Percentiles rank a stretch among this genome's conserved stretches.
phyloP scores from a whole-genome alignment of 2,329 filamentous ascomycete species.

The Penicillium crustosum region DNA sequence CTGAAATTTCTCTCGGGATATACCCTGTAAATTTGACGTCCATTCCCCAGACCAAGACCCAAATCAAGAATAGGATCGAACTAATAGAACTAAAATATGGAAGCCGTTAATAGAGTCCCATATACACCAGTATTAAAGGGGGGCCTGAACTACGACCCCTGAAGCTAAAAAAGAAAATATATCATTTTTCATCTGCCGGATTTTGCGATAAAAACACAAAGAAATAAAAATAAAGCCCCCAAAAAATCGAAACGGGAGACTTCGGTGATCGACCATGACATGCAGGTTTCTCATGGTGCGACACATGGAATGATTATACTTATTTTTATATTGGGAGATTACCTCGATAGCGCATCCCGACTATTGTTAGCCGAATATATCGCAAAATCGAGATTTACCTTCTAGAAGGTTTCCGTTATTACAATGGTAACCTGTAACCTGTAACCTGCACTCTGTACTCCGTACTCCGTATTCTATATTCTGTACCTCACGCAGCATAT shows the following conservation, averaged over 20 bases:
- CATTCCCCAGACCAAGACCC: neutral
- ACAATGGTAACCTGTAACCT: neutral
- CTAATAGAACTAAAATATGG: neutral
- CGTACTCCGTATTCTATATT: neutral
- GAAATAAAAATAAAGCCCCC: neutral
- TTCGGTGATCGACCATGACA: slow-evolving; percentile 6
- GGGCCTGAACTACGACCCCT: slow-evolving; percentile 4
- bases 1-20: slow-evolving; percentile 1
- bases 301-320: slow-evolving; percentile 13
- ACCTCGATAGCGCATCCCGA: slow-evolving; percentile 23
- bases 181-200: neutral
- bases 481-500: neutral
- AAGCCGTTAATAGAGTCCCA: neutral
- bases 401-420: slow-evolving; percentile 35
- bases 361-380: slow-evolving; percentile 27
- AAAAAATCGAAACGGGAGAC: neutral
- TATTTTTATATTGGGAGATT: slow-evolving; percentile 5
- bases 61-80: neutral
- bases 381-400: slow-evolving; percentile 29
- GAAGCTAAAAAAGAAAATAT: slow-evolving; percentile 4
- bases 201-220: neutral
- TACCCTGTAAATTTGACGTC: slow-evolving; percentile 9
- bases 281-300: slow-evolving; percentile 14
- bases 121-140: slow-evolving; percentile 15
- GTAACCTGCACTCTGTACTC: too few species aligned